Evolutionary conservation across 345 rosid species (phyloP).

Genomic region (Capsella bursapastoris): DNA sequence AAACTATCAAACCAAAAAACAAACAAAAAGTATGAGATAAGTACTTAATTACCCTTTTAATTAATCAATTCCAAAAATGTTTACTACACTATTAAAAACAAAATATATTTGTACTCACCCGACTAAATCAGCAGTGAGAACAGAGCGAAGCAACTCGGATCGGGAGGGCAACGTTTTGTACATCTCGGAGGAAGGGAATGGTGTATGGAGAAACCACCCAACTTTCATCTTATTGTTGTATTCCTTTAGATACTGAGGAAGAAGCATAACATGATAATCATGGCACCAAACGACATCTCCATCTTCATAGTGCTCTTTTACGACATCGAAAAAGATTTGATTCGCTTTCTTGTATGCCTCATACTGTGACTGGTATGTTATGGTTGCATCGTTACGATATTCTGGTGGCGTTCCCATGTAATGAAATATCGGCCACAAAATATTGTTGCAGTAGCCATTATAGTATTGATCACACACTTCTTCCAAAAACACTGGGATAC

Average conservation of each 20-base stretch:
- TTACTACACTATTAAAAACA: not conserved
- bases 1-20: constrained; percentile 49
- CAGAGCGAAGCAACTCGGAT: constrained; percentile 83
- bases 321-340: constrained; percentile 93
- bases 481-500: constrained; percentile 95
- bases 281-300: constrained; percentile 99
- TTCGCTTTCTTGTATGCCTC: constrained; percentile 95
- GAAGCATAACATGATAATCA: constrained; percentile 97
- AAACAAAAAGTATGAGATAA: not conserved
- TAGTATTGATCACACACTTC: constrained; percentile 97
- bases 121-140: constrained; percentile 95
- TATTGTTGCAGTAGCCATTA: constrained; percentile 98
- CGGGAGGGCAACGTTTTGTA: constrained; percentile 95
- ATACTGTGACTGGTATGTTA: constrained; percentile 95
- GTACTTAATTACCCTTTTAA: not conserved
- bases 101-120: constrained; percentile 66
- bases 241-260: constrained; percentile 90
- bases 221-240: constrained; percentile 82
- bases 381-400: constrained; percentile 86
- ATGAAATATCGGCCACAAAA: constrained; percentile 97
- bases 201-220: constrained; percentile 99
- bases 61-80: not conserved
- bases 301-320: constrained; percentile 79
- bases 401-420: constrained; percentile 96
- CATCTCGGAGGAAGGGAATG: constrained; percentile 97